Evolutionary conservation across 306 rosid genomes (phyloP), one percentile per base, ranked within the genome.

Genomic region (Potentilla sterilis): DNA sequence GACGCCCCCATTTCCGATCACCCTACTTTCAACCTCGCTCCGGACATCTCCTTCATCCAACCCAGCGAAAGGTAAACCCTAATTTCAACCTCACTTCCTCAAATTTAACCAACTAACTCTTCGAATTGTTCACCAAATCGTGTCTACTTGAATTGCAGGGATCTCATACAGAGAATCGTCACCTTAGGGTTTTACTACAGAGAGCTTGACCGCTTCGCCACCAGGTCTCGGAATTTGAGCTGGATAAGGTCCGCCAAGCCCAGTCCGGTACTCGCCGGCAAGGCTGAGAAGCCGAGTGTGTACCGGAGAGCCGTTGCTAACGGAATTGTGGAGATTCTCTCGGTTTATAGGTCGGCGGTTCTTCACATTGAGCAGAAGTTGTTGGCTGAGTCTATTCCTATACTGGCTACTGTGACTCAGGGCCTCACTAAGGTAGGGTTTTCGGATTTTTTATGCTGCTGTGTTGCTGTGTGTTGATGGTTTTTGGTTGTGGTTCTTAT

Each of bases 271-370:
- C 69, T 66, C 11, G 76, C 83, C 74, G 91, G 40, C 14, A 80
- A 81, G 67, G 35, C 35, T 32, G 89, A 81, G 78, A 90, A 80
- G 79, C 89, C 81, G 13, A 92, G 99, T 76, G 92, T 95, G 74
- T 95, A 95, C 75, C 92, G 91, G 28, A 89, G 98, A 78, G 97
- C 98, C 41, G 54, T 95, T 10, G 98, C 98, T 8, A 95, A 95
- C 86, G 98, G 98, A 80, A 83, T 95, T 70, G 92, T 90, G 15
- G 98, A 95, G 89, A 86, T 95, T 72, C 86, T 95, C 54, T 87
- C 98, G 0, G 88, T 90, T 64, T 95, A 90, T 68, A 79, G 93
- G 84, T 95, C 99, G 32, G 86, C 97, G 9, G 92, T 92, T 81
- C 83, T 95, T 34, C 97, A 90, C 72, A 87, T 92, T 80, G 99